phyloP scores from a whole-genome alignment of 2,329 filamentous ascomycete genomes.

The Ceratocystis smalleyi region DNA sequence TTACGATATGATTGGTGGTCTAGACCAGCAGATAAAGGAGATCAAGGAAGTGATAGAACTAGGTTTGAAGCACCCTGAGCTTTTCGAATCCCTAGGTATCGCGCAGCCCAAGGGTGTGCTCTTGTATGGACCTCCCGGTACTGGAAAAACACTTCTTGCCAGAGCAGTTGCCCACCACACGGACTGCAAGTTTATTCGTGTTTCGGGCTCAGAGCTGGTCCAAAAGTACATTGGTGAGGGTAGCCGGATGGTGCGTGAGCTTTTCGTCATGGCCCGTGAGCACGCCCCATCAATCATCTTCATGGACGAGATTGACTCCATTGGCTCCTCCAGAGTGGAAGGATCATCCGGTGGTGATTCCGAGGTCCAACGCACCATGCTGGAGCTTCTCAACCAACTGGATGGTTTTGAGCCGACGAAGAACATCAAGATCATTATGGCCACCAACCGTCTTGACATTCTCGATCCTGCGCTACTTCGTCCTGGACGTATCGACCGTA shows the following conservation, averaged over 20 bases:
- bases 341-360: conserved; percentile 90
- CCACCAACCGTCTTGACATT: conserved; percentile 94
- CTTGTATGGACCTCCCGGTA: conserved; percentile 90
- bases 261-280: conserved; percentile 98
- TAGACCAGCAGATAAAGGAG: conserved; percentile 99
- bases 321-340: conserved; percentile 92
- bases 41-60: conserved; percentile 99
- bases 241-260: conserved; percentile 92
- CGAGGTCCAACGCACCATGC: conserved; percentile 95
- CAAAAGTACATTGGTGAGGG: conserved; percentile 99
- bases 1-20: conserved; percentile 98
- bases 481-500: conserved; percentile 94
- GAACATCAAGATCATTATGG: conserved; percentile 99
- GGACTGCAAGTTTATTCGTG: conserved; percentile 97
- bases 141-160: conserved; percentile 88
- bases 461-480: conserved; percentile 86
- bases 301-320: conserved; percentile 99
- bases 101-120: conserved; percentile 96
- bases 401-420: conserved; percentile 98
- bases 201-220: conserved; percentile 88
- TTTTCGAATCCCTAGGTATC: conserved; percentile 98
- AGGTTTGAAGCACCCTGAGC: conserved; percentile 91
- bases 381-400: conserved; percentile 94
- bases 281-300: conserved; percentile 98
- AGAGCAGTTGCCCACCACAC: conserved; percentile 95